These are phyloP conservation scores for Pleurozium schreberi DNA, from an alignment of 225 moss, liverwort and hornwort species.

Conservation along the genomic window DNA sequence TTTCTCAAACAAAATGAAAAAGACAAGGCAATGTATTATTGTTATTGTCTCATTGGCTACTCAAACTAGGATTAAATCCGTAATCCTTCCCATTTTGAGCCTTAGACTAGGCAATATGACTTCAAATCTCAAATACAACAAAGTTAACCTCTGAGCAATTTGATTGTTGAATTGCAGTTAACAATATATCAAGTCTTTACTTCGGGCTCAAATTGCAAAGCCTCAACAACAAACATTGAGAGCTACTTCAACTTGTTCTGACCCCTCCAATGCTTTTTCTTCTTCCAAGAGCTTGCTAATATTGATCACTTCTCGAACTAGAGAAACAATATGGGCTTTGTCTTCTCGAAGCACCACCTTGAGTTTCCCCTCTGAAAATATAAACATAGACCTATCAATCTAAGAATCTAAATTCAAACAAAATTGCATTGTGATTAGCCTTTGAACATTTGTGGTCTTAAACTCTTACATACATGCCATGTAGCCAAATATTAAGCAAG, in stretches of 20 bases:
- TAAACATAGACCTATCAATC: neutral
- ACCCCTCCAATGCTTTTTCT: neutral
- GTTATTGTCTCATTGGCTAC: neutral
- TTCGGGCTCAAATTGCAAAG: neutral
- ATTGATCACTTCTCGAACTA: slow-evolving; percentile 7
- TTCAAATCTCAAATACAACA: neutral
- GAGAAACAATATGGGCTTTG: slow-evolving; percentile 4
- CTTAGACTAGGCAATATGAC: too few relatives aligned
- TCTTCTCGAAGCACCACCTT: slow-evolving; percentile 11
- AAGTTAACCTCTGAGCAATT: neutral
- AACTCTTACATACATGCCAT: rapidly evolving
- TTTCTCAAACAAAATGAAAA: neutral
- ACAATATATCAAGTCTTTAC: neutral
- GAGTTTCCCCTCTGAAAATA: slow-evolving; percentile 2
- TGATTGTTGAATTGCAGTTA: neutral
- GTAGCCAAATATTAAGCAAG: neutral
- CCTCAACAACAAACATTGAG: neutral
- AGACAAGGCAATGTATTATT: neutral
- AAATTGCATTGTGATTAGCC: too few relatives aligned
- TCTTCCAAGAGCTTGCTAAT: slow-evolving; percentile 12
- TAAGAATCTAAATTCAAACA: neutral
- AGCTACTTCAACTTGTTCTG: neutral
- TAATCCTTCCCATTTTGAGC: neutral
- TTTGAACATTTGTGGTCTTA: neutral
- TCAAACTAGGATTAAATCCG: neutral